Percentiles rank a stretch among this genome's conserved stretches.
Conservation (phyloP, 2,329 filamentous ascomycete species). For the Trichoderma breve region DNA sequence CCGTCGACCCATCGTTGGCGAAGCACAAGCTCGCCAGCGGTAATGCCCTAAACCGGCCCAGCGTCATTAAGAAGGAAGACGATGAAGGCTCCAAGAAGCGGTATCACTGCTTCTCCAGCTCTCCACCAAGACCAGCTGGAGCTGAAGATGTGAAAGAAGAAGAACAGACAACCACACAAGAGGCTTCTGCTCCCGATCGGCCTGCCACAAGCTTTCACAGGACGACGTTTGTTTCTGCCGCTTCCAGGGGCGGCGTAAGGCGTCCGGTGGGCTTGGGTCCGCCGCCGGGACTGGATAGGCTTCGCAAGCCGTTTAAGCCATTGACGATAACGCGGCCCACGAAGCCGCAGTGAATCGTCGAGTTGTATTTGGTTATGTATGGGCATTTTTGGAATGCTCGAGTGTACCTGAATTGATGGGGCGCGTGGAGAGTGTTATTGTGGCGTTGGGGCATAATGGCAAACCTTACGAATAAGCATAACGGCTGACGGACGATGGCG, state of each 20-base stretch:
- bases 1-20: constrained; percentile 33
- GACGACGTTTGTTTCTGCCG: constrained; percentile 48
- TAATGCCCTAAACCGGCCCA: constrained; percentile 38
- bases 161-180: constrained; percentile 23
- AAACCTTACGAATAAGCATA: constrained; percentile 28
- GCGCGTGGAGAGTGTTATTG: background rate
- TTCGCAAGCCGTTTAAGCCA: constrained; percentile 57
- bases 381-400: background rate
- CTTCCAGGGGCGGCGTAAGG: constrained; percentile 38
- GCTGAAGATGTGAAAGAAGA: constrained; percentile 26
- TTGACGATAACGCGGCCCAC: constrained; percentile 50
- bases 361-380: no score
- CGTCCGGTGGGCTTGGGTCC: constrained; percentile 46
- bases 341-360: constrained; percentile 23
- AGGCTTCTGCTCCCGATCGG: constrained; percentile 30
- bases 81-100: constrained; percentile 36
- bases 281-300: constrained; percentile 48
- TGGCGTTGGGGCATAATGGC: background rate
- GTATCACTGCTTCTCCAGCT: constrained; percentile 61
- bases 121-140: constrained; percentile 41
- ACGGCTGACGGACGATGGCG: constrained; percentile 9
- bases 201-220: constrained; percentile 49
- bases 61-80: constrained; percentile 27
- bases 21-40: constrained; percentile 44
- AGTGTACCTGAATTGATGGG: background rate